phyloP scores from a whole-genome alignment of 495 filamentous ascomycete genomes.

The Tuber brumale region DNA sequence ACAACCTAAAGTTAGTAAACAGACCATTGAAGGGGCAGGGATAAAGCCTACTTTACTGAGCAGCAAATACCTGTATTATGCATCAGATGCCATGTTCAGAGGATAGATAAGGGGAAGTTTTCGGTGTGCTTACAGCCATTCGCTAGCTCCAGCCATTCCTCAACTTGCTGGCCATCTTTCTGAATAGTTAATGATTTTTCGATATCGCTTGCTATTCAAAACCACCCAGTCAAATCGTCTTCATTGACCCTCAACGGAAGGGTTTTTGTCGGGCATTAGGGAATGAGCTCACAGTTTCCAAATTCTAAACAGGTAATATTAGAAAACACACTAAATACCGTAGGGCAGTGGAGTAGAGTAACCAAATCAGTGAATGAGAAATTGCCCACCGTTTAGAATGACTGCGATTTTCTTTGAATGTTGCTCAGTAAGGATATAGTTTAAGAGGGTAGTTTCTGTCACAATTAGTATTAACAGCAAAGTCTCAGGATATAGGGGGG shows the following conservation, averaged over 20 bases:
- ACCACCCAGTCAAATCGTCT: not conserved
- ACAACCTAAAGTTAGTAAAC: constrained; percentile 10
- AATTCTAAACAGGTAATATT: constrained; percentile 59
- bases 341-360: constrained; percentile 2
- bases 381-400: constrained; percentile 72
- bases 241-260: not conserved
- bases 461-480: not conserved
- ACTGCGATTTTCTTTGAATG: constrained; percentile 98
- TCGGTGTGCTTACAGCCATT: constrained; percentile 63
- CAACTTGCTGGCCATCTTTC: constrained; percentile 73
- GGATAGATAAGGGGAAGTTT: not conserved
- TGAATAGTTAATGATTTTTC: constrained; percentile 88
- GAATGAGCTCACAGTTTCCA: constrained; percentile 67
- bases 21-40: not conserved
- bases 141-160: constrained; percentile 91
- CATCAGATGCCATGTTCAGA: not conserved
- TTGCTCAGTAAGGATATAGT: constrained; percentile 86
- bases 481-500: not conserved
- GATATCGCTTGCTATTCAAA: constrained; percentile 68
- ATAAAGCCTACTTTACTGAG: constrained; percentile 70
- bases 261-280: not conserved
- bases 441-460: constrained; percentile 75
- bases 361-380: constrained; percentile 4
- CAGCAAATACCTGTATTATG: constrained; percentile 63
- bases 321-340: not conserved